phyloP scores from a whole-genome alignment of 2,329 filamentous ascomycete species.

The Plenodomus lindquistii region DNA sequence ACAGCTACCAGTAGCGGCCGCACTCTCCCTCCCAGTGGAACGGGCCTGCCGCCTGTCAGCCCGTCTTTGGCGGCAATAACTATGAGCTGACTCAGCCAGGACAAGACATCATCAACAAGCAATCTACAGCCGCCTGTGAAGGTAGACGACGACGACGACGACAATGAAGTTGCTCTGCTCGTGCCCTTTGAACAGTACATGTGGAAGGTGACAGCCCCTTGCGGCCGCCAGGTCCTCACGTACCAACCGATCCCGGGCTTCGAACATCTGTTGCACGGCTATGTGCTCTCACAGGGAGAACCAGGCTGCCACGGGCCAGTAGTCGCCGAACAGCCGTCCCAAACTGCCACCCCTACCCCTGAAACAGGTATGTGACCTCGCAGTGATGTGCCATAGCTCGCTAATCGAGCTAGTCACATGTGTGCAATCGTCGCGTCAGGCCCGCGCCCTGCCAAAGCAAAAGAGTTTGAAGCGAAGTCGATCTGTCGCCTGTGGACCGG shows the following conservation, averaged over 20 bases:
- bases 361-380: constrained; percentile 11
- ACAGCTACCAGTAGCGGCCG: too few relatives aligned
- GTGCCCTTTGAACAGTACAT: constrained; percentile 19
- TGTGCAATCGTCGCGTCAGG: neutral
- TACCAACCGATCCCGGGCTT: constrained; percentile 29
- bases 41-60: neutral
- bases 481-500: constrained; percentile 8
- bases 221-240: constrained; percentile 23
- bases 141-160: neutral
- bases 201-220: constrained; percentile 22
- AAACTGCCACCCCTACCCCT: neutral
- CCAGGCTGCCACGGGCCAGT: neutral
- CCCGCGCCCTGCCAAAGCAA: neutral
- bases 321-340: neutral
- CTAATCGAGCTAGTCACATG: constrained; percentile 10
- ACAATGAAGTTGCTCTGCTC: constrained; percentile 16
- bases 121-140: constrained; percentile 3
- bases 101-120: constrained; percentile 3
- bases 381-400: constrained; percentile 1
- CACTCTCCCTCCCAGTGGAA: constrained; percentile 6
- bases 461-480: constrained; percentile 21
- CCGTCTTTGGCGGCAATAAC: too few relatives aligned
- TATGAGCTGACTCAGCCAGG: neutral
- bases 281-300: neutral
- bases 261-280: constrained; percentile 25